Evolutionary conservation across 2,329 filamentous ascomycete genomes (phyloP), one percentile per base, ranked within the genome.

Genomic region (Xylaria sp.): DNA sequence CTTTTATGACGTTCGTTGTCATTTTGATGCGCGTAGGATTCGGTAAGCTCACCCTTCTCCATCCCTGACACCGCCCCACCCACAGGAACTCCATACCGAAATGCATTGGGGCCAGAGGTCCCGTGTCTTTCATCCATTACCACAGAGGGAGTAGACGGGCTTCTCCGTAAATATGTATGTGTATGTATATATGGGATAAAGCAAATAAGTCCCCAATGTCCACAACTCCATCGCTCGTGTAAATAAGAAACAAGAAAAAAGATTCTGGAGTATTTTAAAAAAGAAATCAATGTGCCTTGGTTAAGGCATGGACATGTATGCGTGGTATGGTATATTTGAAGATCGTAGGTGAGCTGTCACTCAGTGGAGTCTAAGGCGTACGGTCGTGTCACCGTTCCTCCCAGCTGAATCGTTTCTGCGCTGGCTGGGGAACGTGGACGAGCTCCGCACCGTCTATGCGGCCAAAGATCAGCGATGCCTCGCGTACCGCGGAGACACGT

Each of bases 371-470:
- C 1, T 22, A n/a, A n/a, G n/a, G n/a, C n/a, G n/a, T n/a, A n/a
- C n/a, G n/a, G n/a, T n/a, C 17, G 22, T n/a, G 22, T 59, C 54
- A 61, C 50, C 44, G 48, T 46, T 64, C 56, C 44, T 71, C 69
- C 69, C 69, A 71, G 57, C 69, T 71, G 53, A 68, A 71, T 44
- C 68, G 66, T 43, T 56, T 61, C n/a, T 60, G 62, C 7, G 68
- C 68, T 48, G 65, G 64, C 47, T 71, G 68, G 2, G 69, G 69
- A 41, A 71, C 61, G 54, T 71, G 69, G 5, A 70, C 61, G 16
- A 70, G 59, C 13, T 71, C 68, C 42, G 52, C 53, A 9, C 67
- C 67, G 39, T 69, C 63, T 48, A 71, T 62, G 20, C 69, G 66
- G 18, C 61, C 60, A n/a, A 60, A 48, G 11, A 53, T 56, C 19